A percentile compares a stretch with the other conserved stretches of the same genome.
Conservation (phyloP, 2,329 filamentous ascomycete species). For the Sporothrix humicola region DNA sequence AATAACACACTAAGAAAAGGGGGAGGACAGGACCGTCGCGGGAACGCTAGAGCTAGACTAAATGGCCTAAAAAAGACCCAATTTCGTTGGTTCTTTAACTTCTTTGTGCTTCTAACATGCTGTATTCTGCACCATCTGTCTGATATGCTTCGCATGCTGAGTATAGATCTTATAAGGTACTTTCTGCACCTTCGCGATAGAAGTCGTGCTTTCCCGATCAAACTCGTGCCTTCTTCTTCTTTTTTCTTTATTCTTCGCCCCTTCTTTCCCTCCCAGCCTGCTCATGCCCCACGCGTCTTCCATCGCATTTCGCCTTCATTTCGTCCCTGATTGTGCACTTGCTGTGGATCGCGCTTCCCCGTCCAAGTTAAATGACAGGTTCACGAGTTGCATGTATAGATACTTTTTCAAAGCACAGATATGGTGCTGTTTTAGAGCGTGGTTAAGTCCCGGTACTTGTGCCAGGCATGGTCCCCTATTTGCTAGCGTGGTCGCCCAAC, state of each 20-base stretch:
- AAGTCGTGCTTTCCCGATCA: background rate
- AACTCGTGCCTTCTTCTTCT: background rate
- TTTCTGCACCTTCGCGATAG: background rate
- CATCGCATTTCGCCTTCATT: constrained; percentile 26
- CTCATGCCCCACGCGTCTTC: constrained; percentile 5
- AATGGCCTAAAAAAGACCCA: background rate
- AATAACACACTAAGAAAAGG: constrained; percentile 5
- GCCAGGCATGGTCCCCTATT: constrained; percentile 13
- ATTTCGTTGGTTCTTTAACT: background rate
- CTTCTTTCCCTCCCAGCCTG: background rate
- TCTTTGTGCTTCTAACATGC: constrained; percentile 1
- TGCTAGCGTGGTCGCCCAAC: background rate
- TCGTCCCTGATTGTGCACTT: constrained; percentile 22
- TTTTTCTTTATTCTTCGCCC: background rate
- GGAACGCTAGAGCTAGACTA: constrained; percentile 26
- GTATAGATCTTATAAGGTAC: background rate
- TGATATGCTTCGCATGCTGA: background rate
- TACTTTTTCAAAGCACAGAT: background rate
- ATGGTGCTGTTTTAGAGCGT: background rate
- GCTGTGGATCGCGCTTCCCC: constrained; percentile 27
- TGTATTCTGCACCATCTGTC: background rate
- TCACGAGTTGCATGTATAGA: background rate
- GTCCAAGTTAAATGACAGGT: constrained; percentile 28
- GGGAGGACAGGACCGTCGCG: constrained; percentile 20
- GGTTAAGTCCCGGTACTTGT: background rate